Evolutionary conservation across 768 basidiomycete genomes (phyloP).

Genomic region (Leccinum arenicola): DNA sequence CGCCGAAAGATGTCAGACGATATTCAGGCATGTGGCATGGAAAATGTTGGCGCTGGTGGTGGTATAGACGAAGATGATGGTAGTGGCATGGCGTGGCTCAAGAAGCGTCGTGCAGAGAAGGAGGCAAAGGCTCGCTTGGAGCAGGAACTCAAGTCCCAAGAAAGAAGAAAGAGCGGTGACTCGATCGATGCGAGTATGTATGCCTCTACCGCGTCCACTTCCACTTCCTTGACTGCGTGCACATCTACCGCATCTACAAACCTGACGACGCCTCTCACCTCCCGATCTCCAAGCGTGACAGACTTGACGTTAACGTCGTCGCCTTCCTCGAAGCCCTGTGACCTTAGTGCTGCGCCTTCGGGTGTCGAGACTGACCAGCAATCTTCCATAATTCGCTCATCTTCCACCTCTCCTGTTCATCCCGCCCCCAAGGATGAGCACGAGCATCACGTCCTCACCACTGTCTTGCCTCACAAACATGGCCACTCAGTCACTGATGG

Average conservation of each 20-base stretch:
- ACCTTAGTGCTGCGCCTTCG: not conserved
- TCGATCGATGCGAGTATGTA: constrained; percentile 23
- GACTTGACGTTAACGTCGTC: constrained; percentile 16
- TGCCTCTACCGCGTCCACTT: constrained; percentile 21
- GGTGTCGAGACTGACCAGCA: not conserved
- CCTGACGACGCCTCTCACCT: constrained; percentile 18
- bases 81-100: constrained; percentile 85
- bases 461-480: not conserved
- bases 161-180: constrained; percentile 24
- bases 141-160: constrained; percentile 13
- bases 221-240: constrained; percentile 24
- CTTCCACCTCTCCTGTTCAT: not conserved
- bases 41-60: constrained; percentile 19
- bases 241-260: constrained; percentile 18
- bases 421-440: constrained; percentile 15
- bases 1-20: constrained; percentile 18
- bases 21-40: constrained; percentile 29
- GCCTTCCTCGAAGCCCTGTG: not conserved
- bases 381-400: not conserved
- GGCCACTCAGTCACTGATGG: not conserved
- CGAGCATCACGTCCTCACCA: constrained; percentile 16
- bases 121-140: constrained; percentile 37
- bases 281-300: constrained; percentile 19
- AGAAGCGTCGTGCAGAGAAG: constrained; percentile 56
- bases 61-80: constrained; percentile 68